These are phyloP conservation scores for Verticillium nonalfalfae DNA, from an alignment of 2,329 filamentous ascomycete genomes.

Conservation along the genomic window DNA sequence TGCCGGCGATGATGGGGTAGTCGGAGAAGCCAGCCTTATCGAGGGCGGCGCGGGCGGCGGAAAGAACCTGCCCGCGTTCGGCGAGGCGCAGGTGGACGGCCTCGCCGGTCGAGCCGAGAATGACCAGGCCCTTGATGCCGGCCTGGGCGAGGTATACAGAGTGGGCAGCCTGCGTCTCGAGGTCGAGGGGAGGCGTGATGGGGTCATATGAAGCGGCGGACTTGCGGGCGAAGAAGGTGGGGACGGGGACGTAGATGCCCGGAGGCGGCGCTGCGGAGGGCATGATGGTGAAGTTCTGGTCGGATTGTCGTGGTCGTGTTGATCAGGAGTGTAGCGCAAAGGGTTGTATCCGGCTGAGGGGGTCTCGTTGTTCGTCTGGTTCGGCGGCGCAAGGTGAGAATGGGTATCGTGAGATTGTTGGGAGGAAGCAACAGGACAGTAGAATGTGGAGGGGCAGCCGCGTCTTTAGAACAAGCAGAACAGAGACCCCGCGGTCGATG, in stretches of 20 bases:
- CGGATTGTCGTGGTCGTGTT: neutral
- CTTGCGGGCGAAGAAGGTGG: constrained; percentile 53
- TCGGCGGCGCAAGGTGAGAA: neutral
- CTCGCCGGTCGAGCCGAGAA: constrained; percentile 60
- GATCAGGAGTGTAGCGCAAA: neutral
- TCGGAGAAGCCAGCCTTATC: constrained; percentile 47
- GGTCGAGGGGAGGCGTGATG: constrained; percentile 46
- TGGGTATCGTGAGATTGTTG: neutral
- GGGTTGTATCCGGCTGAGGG: neutral
- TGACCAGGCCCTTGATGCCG: constrained; percentile 54
- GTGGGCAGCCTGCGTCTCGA: constrained; percentile 51
- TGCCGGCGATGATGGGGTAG: constrained; percentile 56
- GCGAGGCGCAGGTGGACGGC: constrained; percentile 52
- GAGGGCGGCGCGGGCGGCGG: constrained; percentile 48
- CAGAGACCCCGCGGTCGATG: neutral
- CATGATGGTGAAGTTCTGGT: constrained; percentile 13
- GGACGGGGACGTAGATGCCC: constrained; percentile 54
- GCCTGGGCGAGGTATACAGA: constrained; percentile 52
- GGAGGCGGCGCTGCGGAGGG: constrained; percentile 33
- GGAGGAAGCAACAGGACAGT: neutral
- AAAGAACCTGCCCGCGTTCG: constrained; percentile 50
- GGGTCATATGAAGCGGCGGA: constrained; percentile 33
- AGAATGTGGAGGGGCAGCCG: neutral
- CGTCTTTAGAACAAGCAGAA: neutral
- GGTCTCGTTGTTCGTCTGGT: neutral